Evolutionary conservation across 768 basidiomycete species (phyloP).

Genomic region (Macrocybe gigantea): DNA sequence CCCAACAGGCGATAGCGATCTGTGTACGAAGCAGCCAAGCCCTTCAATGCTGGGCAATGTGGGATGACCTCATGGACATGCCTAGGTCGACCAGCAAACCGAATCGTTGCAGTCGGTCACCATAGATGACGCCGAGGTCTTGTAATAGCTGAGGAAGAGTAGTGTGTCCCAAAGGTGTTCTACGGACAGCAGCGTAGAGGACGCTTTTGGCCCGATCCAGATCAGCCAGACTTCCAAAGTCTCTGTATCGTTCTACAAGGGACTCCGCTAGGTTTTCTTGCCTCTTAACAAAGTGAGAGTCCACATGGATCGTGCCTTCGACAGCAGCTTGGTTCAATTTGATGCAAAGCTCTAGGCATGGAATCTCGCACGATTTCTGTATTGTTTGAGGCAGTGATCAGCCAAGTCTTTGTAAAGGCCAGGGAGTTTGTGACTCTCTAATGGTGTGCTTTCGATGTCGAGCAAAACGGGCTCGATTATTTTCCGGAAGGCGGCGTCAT

Average conservation of each 20-base stretch:
- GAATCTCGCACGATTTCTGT: background rate
- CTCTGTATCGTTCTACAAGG: slow-evolving; percentile 2
- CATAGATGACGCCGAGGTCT: background rate
- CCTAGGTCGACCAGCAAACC: slow-evolving; percentile 5
- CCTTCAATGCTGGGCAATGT: slow-evolving; percentile 1
- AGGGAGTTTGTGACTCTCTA: too few species aligned
- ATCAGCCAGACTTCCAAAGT: background rate
- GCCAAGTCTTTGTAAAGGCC: too few species aligned
- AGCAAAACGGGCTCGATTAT: too few species aligned
- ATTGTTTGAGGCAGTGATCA: too few species aligned
- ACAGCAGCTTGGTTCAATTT: background rate
- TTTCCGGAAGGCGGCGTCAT: too few species aligned
- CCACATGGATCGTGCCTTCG: background rate
- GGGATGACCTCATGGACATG: slow-evolving; percentile 2
- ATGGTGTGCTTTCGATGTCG: too few species aligned
- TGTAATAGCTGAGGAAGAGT: background rate
- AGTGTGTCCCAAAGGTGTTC: background rate
- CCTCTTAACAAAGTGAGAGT: slow-evolving; percentile 7
- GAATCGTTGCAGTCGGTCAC: background rate
- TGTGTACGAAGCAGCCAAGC: slow-evolving; percentile 2
- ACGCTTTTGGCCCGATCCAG: slow-evolving; percentile 1
- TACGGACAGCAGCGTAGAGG: slow-evolving; percentile 1
- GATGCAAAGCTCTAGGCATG: background rate
- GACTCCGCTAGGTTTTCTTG: slow-evolving; percentile 9
- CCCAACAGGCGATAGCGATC: background rate